Conservation (phyloP, 2,329 filamentous ascomycete species). For the Xylaria polymorpha region DNA sequence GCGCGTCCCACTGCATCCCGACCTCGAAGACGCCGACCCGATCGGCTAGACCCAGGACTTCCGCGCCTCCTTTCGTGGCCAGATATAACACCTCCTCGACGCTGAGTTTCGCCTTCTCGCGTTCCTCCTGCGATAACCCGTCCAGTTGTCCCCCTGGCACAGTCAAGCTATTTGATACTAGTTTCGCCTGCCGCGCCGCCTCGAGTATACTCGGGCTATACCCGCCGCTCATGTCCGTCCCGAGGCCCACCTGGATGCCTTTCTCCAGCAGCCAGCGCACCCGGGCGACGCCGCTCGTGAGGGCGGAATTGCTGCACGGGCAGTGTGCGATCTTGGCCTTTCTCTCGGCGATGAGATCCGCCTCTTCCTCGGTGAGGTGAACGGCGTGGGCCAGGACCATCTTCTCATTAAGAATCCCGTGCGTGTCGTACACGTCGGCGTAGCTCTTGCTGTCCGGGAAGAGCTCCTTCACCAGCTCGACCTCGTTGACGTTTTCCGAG, state of each 20-base stretch:
- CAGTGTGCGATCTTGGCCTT: conserved; percentile 82
- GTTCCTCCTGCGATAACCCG: conserved; percentile 26
- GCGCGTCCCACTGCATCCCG: conserved; percentile 91
- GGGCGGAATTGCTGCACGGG: conserved; percentile 84
- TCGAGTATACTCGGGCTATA: conserved; percentile 73
- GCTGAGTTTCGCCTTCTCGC: conserved; percentile 73
- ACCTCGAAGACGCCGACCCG: conserved; percentile 84
- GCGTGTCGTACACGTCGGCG: conserved; percentile 80
- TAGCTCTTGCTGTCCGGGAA: conserved; percentile 77
- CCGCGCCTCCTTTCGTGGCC: conserved; percentile 87
- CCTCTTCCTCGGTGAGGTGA: conserved; percentile 77
- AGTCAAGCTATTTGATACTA: conserved; percentile 79
- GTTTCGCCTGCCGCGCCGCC: conserved; percentile 84
- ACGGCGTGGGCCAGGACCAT: conserved; percentile 90
- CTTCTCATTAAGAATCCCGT: conserved; percentile 73
- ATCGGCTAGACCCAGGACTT: conserved; percentile 78
- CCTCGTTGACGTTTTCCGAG: conserved; percentile 81
- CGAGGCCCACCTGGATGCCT: conserved; percentile 83
- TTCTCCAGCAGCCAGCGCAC: conserved; percentile 79
- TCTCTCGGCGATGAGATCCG: conserved; percentile 68
- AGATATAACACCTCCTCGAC: conserved; percentile 89
- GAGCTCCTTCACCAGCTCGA: conserved; percentile 74
- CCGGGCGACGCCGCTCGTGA: conserved; percentile 82
- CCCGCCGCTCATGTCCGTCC: conserved; percentile 91
- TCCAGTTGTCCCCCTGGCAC: conserved; percentile 56